Conservation (phyloP, 805 yeast species). For the Wickerhamiella qilinensis region DNA sequence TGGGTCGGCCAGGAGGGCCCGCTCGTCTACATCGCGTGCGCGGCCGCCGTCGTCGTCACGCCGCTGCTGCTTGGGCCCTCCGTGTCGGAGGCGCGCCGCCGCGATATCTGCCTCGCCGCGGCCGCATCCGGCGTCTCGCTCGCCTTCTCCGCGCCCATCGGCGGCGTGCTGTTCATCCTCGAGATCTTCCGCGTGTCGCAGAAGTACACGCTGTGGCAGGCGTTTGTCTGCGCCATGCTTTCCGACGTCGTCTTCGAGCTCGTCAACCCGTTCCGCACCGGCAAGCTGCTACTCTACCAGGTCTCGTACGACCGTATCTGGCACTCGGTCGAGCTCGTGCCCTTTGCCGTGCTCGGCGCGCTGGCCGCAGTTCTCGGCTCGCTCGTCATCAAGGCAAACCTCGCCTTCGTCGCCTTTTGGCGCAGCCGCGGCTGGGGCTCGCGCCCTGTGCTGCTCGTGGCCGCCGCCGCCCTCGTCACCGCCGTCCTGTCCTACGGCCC, state of each 20-base stretch:
- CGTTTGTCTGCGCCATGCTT: constrained; percentile 64
- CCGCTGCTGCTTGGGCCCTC: constrained; percentile 25
- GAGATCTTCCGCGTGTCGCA: constrained; percentile 29
- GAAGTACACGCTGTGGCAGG: constrained; percentile 62
- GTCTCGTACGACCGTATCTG: constrained; percentile 56
- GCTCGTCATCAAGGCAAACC: constrained; percentile 32
- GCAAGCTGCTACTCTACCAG: constrained; percentile 42
- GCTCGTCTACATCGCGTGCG: constrained; percentile 57
- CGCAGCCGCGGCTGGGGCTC: constrained; percentile 11
- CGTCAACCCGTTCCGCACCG: constrained; percentile 34
- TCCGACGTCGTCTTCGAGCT: constrained; percentile 45
- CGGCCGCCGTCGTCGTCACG: constrained; percentile 13
- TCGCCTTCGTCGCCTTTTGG: constrained; percentile 24
- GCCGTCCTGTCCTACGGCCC: constrained; percentile 40
- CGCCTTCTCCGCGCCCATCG: constrained; percentile 39
- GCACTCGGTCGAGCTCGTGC: constrained; percentile 53
- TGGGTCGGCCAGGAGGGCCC: constrained; percentile 87
- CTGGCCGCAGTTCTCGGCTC: constrained; percentile 56
- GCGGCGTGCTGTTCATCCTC: constrained; percentile 76
- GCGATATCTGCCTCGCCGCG: constrained; percentile 59
- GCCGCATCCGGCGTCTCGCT: constrained; percentile 74
- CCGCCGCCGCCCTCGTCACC: constrained; percentile 33
- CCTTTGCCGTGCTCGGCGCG: constrained; percentile 55
- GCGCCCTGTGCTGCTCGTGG: constrained; percentile 32
- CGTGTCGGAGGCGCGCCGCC: constrained; percentile 20